Evolutionary conservation across 129 eudicot species (phyloP).

Genomic region (sunflower (Helianthus annuus)): HanXRQr2.0-SUNRISE NC_035440.2:16963203-16963702

Average conservation of each 20-base stretch:
- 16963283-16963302: too few species aligned
- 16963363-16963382: neutral
- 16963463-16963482: neutral
- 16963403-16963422: neutral
- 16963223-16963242: conserved; percentile 94
- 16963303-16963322: too few species aligned
- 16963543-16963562: too few species aligned
- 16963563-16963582: too few species aligned
- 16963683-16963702: neutral
- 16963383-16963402: neutral
- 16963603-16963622: neutral
- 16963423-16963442: neutral
- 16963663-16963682: neutral
- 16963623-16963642: neutral
- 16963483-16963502: neutral
- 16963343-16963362: too few species aligned
- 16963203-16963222: conserved; percentile 81
- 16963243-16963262: neutral
- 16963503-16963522: too few species aligned
- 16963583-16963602: too few species aligned
- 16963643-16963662: neutral
- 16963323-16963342: too few species aligned
- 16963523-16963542: too few species aligned
- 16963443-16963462: neutral
- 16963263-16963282: neutral